phyloP scores from a whole-genome alignment of 768 basidiomycete genomes.

The Calocybe indica region DNA sequence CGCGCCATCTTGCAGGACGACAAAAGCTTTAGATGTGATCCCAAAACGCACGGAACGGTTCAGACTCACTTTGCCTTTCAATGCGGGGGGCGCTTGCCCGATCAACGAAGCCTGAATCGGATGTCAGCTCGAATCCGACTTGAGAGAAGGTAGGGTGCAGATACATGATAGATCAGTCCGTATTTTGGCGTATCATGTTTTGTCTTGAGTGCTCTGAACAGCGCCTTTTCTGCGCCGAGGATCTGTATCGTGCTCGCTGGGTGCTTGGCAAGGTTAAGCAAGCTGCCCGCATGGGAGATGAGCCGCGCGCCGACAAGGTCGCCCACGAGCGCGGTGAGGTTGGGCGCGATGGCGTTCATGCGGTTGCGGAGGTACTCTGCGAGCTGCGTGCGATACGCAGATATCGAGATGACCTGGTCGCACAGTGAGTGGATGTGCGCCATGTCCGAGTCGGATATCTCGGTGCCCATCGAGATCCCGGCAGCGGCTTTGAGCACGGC shows the following conservation, averaged over 20 bases:
- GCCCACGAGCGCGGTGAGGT: conserved; percentile 87
- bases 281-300: conserved; percentile 93
- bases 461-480: conserved; percentile 99
- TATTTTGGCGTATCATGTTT: conserved; percentile 99
- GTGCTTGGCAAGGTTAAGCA: conserved; percentile 95
- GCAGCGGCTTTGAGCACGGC: conserved; percentile 92
- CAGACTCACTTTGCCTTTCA: conserved; percentile 83
- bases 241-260: conserved; percentile 98
- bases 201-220: conserved; percentile 96
- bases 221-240: conserved; percentile 95
- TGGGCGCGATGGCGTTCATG: conserved; percentile 97
- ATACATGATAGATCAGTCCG: conserved; percentile 96
- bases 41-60: not conserved
- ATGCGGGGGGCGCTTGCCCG: conserved; percentile 94
- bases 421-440: conserved; percentile 95
- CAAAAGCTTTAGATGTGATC: not conserved
- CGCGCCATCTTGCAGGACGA: conserved; percentile 76
- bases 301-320: conserved; percentile 90
- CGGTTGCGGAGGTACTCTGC: conserved; percentile 96
- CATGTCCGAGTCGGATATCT: conserved; percentile 96
- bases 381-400: conserved; percentile 90
- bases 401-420: conserved; percentile 97
- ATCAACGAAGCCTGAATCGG: conserved; percentile 77
- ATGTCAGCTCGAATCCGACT: conserved; percentile 5
- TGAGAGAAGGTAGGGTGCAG: conserved; percentile 15